These are phyloP conservation scores for Cryptococcus sp. DNA, from an alignment of 1,284 basidiomycete genomes.

Conservation along the genomic window DNA sequence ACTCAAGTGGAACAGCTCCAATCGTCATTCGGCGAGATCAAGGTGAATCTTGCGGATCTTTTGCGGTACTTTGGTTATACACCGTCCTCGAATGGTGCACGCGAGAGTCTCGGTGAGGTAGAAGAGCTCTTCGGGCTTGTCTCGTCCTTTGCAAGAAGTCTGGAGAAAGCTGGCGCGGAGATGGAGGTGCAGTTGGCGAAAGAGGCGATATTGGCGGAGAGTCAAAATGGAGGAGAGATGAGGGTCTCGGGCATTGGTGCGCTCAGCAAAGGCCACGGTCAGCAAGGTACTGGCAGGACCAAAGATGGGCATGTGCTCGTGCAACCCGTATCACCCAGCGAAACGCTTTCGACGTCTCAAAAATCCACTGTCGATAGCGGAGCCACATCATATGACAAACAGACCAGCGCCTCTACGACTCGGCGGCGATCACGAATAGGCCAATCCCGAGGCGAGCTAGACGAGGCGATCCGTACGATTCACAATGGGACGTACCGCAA, in stretches of 20 bases:
- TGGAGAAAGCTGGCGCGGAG: slow-evolving; percentile 76
- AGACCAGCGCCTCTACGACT: neutral
- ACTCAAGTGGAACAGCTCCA: slow-evolving; percentile 65
- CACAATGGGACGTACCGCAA: slow-evolving; percentile 63
- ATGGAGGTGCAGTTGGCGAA: slow-evolving; percentile 55
- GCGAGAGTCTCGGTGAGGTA: slow-evolving; percentile 62
- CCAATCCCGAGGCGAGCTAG: slow-evolving; percentile 71
- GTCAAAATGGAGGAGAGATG: neutral
- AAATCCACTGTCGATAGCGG: neutral
- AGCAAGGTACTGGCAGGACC: too few species aligned
- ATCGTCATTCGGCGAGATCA: slow-evolving; percentile 63
- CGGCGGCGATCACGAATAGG: slow-evolving; percentile 51
- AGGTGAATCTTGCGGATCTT: slow-evolving; percentile 63
- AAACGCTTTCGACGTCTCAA: too few species aligned
- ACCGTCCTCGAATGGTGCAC: slow-evolving; percentile 1
- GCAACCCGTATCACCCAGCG: too few species aligned
- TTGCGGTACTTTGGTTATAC: slow-evolving; percentile 73
- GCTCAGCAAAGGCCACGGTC: neutral
- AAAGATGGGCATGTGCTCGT: too few species aligned
- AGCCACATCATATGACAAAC: neutral
- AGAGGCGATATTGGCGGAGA: neutral
- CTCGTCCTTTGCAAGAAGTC: slow-evolving; percentile 68
- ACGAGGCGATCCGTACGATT: slow-evolving; percentile 78
- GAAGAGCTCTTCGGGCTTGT: slow-evolving; percentile 79
- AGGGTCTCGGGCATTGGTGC: neutral